A percentile compares a stretch with the other conserved stretches of the same genome.
Evolutionary conservation across 2,329 filamentous ascomycete species (phyloP).

Genomic region (Lachnellula cervina): DNA sequence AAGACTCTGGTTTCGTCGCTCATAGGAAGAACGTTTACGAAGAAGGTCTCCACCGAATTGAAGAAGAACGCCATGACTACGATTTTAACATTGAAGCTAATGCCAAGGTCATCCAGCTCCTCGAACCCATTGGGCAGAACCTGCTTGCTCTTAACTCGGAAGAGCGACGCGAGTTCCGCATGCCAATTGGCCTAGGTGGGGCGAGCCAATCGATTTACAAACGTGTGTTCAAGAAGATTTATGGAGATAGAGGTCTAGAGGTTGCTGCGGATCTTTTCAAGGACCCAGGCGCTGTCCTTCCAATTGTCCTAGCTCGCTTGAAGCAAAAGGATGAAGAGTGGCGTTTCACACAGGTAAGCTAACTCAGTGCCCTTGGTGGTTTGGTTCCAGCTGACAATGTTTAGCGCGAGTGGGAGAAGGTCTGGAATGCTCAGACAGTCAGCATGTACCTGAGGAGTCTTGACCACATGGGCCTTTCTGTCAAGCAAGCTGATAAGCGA

Average conservation of each 20-base stretch:
- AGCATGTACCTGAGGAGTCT: slow-evolving; percentile 93
- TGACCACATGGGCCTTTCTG: slow-evolving; percentile 91
- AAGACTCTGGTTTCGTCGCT: slow-evolving; percentile 95
- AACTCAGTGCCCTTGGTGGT: slow-evolving; percentile 1
- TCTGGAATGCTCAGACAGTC: slow-evolving; percentile 94
- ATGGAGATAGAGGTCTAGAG: slow-evolving; percentile 79
- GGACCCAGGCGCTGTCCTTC: slow-evolving; percentile 80
- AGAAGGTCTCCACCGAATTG: slow-evolving; percentile 89
- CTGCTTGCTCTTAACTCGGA: slow-evolving; percentile 72
- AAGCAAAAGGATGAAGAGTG: slow-evolving; percentile 98
- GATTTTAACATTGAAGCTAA: slow-evolving; percentile 98
- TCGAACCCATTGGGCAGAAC: slow-evolving; percentile 90
- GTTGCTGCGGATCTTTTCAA: slow-evolving; percentile 85
- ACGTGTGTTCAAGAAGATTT: slow-evolving; percentile 95
- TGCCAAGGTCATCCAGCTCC: slow-evolving; percentile 87
- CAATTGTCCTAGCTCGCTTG: slow-evolving; percentile 78
- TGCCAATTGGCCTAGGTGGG: slow-evolving; percentile 80
- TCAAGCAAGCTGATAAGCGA: slow-evolving; percentile 85
- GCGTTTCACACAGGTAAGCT: slow-evolving; percentile 72
- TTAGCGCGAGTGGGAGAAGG: slow-evolving; percentile 94
- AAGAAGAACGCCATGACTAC: slow-evolving; percentile 97
- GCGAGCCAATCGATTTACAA: slow-evolving; percentile 97
- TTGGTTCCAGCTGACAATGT: slow-evolving; percentile 6
- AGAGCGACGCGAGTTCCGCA: slow-evolving; percentile 69
- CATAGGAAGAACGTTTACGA: slow-evolving; percentile 96